Conservation (phyloP, 768 basidiomycete genomes). For the Leucosporidium yakuticum region DNA sequence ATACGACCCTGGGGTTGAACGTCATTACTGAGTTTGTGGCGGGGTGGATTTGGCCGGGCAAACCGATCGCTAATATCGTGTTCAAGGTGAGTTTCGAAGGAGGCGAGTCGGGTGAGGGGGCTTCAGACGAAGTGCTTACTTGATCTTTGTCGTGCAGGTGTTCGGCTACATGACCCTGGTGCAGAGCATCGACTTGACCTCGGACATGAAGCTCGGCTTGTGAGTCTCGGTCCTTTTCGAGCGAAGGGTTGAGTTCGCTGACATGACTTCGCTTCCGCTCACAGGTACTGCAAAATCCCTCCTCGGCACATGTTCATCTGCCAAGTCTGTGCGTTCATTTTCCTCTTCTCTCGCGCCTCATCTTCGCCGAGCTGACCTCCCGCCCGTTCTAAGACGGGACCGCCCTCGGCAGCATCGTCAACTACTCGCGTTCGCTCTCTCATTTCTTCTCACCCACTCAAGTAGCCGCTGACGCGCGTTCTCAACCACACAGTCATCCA, state of each 20-base stretch:
- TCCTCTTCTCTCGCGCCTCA: background rate
- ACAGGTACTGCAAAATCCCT: constrained; percentile 35
- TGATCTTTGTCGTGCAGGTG: background rate
- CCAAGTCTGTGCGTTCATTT: constrained; percentile 24
- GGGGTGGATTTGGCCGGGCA: constrained; percentile 39
- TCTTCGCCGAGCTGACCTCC: background rate
- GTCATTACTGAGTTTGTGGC: constrained; percentile 42
- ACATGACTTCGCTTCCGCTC: background rate
- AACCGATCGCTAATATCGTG: constrained; percentile 38
- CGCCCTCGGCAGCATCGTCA: constrained; percentile 38
- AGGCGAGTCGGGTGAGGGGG: too few relatives aligned
- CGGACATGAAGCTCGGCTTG: constrained; percentile 40
- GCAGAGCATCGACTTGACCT: constrained; percentile 36
- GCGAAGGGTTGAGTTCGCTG: background rate
- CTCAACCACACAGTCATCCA: constrained; percentile 20
- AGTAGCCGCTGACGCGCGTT: background rate
- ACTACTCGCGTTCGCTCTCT: constrained; percentile 30
- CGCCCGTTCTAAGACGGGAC: constrained; percentile 15
- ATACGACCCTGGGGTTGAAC: constrained; percentile 38
- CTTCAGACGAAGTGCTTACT: background rate
- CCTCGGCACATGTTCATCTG: constrained; percentile 38
- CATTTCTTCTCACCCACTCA: background rate
- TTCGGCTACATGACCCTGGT: constrained; percentile 39
- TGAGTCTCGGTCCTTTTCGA: constrained; percentile 23
- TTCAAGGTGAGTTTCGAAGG: constrained; percentile 34